These are phyloP conservation scores for Neonectria neomacrospora DNA, from an alignment of 2,329 filamentous ascomycete genomes.

Conservation along the genomic window DNA sequence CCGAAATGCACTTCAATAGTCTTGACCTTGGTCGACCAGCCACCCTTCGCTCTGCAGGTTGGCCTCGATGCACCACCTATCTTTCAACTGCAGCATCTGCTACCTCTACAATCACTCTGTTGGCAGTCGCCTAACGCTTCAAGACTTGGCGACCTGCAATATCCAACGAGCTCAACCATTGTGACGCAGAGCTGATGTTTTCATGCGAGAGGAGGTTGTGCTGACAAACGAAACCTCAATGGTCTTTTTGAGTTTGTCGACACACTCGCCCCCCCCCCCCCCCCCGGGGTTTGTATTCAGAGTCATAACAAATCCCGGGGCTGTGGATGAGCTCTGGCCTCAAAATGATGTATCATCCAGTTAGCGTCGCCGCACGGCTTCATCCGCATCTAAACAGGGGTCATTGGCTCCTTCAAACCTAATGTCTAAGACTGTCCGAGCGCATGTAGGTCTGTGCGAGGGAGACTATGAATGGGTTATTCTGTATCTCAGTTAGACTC, in stretches of 20 bases:
- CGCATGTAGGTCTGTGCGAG: not conserved
- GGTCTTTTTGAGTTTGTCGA: not conserved
- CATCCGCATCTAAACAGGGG: not conserved
- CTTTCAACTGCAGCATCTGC: not conserved
- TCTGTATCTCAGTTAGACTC: no score
- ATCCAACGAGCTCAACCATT: not conserved
- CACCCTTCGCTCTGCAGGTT: not conserved
- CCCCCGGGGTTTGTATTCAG: not conserved
- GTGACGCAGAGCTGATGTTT: conserved; percentile 2
- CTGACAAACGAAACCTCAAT: not conserved
- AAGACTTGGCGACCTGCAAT: not conserved
- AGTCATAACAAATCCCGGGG: conserved; percentile 11
- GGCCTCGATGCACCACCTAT: conserved; percentile 2
- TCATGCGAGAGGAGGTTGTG: not conserved
- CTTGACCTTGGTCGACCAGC: conserved; percentile 2
- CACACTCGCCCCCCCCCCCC: no score
- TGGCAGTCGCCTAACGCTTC: not conserved
- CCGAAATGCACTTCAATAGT: not conserved
- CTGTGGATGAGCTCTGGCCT: conserved; percentile 2
- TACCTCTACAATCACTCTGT: not conserved
- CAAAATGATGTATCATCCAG: conserved; percentile 10
- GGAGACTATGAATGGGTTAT: not conserved
- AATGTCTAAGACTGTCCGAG: not conserved
- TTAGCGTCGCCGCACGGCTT: not conserved
- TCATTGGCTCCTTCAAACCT: not conserved